These are phyloP conservation scores for Suhomyces bolitotheri DNA, from an alignment of 1,139 yeast genomes.

Conservation along the genomic window DNA sequence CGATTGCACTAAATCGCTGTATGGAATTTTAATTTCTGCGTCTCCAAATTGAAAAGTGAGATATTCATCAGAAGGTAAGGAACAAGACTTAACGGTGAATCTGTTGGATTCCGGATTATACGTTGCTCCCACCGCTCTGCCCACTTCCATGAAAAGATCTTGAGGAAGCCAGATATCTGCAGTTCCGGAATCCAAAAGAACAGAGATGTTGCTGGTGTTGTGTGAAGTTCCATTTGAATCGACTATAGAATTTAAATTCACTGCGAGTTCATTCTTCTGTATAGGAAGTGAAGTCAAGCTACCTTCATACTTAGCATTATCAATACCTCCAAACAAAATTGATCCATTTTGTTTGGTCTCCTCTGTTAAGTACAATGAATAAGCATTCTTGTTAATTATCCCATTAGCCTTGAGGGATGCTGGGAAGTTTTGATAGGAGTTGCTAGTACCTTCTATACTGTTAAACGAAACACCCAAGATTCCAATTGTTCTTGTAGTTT, in stretches of 20 bases:
- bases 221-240: constrained; percentile 13
- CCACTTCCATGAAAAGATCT: constrained; percentile 6
- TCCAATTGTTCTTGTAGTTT: constrained; percentile 53
- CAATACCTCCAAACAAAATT: constrained; percentile 60
- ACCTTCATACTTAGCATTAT: constrained; percentile 53
- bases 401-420: constrained; percentile 28
- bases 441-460: not conserved
- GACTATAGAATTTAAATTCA: constrained; percentile 10
- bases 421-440: constrained; percentile 24
- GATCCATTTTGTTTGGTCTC: constrained; percentile 41
- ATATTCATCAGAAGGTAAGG: constrained; percentile 6
- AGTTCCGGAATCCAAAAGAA: constrained; percentile 43
- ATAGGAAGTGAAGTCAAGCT: constrained; percentile 29
- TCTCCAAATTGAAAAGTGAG: constrained; percentile 7
- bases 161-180: constrained; percentile 20
- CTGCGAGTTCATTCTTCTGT: constrained; percentile 2
- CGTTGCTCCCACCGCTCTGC: constrained; percentile 6
- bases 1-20: constrained; percentile 7
- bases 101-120: constrained; percentile 4
- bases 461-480: constrained; percentile 58
- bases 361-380: constrained; percentile 47
- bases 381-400: constrained; percentile 29
- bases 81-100: constrained; percentile 5
- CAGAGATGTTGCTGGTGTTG: constrained; percentile 12
- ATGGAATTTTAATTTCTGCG: constrained; percentile 6